These are phyloP conservation scores for Dittrichia graveolens DNA, from an alignment of 129 eudicot genomes.

Conservation along the genomic window DNA sequence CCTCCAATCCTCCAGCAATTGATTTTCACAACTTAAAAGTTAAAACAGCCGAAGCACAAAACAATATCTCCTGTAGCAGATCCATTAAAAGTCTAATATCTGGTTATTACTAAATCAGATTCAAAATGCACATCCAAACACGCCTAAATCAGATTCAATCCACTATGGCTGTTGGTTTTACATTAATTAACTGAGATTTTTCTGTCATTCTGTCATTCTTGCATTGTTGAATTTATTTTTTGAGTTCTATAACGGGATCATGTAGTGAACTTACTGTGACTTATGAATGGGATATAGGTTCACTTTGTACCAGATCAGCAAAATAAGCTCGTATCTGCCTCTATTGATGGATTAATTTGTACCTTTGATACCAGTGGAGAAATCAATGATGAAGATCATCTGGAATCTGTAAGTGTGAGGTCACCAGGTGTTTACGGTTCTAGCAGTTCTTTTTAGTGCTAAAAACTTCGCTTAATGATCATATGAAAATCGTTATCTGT, in stretches of 20 bases:
- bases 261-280: constrained; percentile 7
- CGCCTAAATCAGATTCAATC: too few relatives aligned
- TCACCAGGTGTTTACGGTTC: neutral
- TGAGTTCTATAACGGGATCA: constrained; percentile 1
- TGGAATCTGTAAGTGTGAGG: constrained; percentile 70
- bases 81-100: too few relatives aligned
- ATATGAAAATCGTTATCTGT: neutral
- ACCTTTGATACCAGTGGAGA: constrained; percentile 86
- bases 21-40: too few relatives aligned
- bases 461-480: neutral
- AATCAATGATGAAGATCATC: constrained; percentile 86
- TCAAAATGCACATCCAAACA: too few relatives aligned
- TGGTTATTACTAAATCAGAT: too few relatives aligned
- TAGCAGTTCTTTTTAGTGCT: neutral
- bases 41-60: too few relatives aligned
- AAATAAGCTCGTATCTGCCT: constrained; percentile 90
- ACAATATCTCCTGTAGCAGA: too few relatives aligned
- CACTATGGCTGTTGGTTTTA: too few relatives aligned
- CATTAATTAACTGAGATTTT: too few relatives aligned
- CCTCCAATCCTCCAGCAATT: too few relatives aligned
- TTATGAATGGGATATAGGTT: constrained; percentile 48
- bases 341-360: constrained; percentile 94
- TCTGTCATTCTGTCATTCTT: too few relatives aligned
- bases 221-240: neutral
- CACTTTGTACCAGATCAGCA: constrained; percentile 79